These are phyloP conservation scores for Populus ilicifolia DNA, from an alignment of 345 rosid genomes.

Conservation along the genomic window DNA sequence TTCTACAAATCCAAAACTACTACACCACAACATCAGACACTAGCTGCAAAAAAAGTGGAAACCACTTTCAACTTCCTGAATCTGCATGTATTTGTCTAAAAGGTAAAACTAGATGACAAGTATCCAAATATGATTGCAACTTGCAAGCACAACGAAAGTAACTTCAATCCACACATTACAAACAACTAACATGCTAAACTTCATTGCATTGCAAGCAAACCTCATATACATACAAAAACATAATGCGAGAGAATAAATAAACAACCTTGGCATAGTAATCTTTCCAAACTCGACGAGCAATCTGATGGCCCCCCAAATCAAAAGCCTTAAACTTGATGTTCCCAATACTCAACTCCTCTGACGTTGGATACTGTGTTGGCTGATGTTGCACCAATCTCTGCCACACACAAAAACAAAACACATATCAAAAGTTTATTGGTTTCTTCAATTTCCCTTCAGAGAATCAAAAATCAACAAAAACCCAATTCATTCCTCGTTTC, in stretches of 20 bases:
- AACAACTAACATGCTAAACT: background rate
- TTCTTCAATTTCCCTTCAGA: background rate
- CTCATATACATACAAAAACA: background rate
- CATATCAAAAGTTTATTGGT: background rate
- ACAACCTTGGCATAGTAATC: conserved; percentile 76
- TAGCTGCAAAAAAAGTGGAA: background rate
- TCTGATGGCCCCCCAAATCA: conserved; percentile 83
- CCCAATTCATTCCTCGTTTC: background rate
- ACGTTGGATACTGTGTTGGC: conserved; percentile 81
- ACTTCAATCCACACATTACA: background rate
- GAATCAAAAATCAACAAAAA: background rate
- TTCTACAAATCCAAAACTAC: background rate
- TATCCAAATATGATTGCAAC: background rate
- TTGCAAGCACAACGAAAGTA: background rate
- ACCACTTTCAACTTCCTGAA: background rate
- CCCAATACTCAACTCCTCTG: conserved; percentile 80
- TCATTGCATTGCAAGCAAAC: background rate
- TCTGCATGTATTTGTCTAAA: background rate
- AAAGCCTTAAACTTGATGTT: conserved; percentile 80
- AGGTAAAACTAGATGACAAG: background rate
- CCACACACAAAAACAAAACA: conserved; percentile 5
- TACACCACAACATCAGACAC: background rate
- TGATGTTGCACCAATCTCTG: conserved; percentile 84
- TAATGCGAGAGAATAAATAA: too few relatives aligned
- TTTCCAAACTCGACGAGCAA: conserved; percentile 82